These are phyloP conservation scores for Alternaria viburni DNA, from an alignment of 2,329 filamentous ascomycete species.

Conservation along the genomic window DNA sequence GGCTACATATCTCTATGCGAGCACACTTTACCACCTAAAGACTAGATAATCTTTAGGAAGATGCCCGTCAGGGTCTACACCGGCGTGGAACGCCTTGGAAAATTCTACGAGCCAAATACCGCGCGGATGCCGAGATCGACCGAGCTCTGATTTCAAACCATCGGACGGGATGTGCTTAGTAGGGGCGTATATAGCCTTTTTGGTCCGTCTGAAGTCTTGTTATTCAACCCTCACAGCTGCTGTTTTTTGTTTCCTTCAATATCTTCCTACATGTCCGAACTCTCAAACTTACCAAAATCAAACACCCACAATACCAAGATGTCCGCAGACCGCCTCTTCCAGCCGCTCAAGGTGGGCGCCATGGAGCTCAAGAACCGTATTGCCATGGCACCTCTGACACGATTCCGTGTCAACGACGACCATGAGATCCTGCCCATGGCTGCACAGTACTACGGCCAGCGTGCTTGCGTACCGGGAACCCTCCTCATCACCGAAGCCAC, in stretches of 20 bases:
- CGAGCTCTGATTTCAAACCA: slow-evolving; percentile 16
- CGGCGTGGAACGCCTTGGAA: slow-evolving; percentile 11
- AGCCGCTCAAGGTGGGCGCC: slow-evolving; percentile 44
- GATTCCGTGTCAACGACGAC: slow-evolving; percentile 55
- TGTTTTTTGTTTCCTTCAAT: background rate
- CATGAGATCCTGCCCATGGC: slow-evolving; percentile 54
- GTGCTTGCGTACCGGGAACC: slow-evolving; percentile 60
- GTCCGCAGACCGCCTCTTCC: slow-evolving; percentile 41
- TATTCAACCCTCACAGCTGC: background rate
- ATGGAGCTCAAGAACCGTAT: slow-evolving; percentile 44
- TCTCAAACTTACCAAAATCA: background rate
- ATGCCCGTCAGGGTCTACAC: background rate
- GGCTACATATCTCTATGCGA: background rate
- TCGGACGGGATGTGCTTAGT: background rate
- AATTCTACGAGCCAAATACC: slow-evolving; percentile 9
- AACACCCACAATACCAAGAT: slow-evolving; percentile 17
- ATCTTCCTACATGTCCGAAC: background rate
- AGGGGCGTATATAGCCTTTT: slow-evolving; percentile 7
- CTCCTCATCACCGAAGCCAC: slow-evolving; percentile 66
- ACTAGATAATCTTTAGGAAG: background rate
- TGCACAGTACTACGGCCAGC: slow-evolving; percentile 62
- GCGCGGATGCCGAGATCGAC: slow-evolving; percentile 18
- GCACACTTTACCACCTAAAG: background rate
- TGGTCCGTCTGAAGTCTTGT: background rate
- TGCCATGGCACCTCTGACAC: slow-evolving; percentile 46